phyloP scores from a whole-genome alignment of 768 basidiomycete species.

The Suillus americanus region DNA sequence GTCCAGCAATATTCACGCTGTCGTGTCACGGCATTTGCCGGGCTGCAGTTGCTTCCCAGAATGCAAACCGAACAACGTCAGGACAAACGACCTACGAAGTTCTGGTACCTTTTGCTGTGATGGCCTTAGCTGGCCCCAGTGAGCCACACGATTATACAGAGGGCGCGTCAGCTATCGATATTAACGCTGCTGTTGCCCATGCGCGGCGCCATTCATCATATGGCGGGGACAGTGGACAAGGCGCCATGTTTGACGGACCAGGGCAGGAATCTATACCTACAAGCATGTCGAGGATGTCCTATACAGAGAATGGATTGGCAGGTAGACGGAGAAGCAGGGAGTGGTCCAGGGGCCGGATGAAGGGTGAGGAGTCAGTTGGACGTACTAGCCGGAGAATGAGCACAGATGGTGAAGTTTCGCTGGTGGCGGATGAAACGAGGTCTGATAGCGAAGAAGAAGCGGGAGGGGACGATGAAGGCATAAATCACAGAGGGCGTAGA shows the following conservation, averaged over 20 bases:
- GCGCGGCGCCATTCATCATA: conserved; percentile 70
- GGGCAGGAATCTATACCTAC: conserved; percentile 65
- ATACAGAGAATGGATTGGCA: conserved; percentile 41
- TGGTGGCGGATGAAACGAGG: conserved; percentile 39
- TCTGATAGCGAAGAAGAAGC: conserved; percentile 37
- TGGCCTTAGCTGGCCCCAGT: conserved; percentile 18
- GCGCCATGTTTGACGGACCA: conserved; percentile 77
- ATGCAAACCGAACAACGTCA: neutral
- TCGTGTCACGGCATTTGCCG: neutral
- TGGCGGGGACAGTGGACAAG: conserved; percentile 54
- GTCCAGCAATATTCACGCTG: neutral
- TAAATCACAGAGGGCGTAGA: conserved; percentile 29
- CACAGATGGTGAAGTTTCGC: conserved; percentile 38
- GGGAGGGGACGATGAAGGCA: conserved; percentile 33
- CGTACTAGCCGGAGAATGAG: conserved; percentile 44
- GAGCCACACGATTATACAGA: conserved; percentile 73
- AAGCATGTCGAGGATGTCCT: conserved; percentile 78
- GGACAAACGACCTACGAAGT: neutral
- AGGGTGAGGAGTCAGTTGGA: conserved; percentile 43
- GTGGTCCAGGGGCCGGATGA: conserved; percentile 48
- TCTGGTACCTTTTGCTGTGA: conserved; percentile 7
- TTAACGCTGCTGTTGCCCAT: conserved; percentile 56
- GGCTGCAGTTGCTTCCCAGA: neutral
- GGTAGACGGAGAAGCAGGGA: conserved; percentile 58
- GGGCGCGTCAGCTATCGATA: conserved; percentile 77